A percentile compares a stretch with the other conserved stretches of the same genome.
phyloP scores from a whole-genome alignment of 129 eudicot species.

The Glebionis coronaria region DNA sequence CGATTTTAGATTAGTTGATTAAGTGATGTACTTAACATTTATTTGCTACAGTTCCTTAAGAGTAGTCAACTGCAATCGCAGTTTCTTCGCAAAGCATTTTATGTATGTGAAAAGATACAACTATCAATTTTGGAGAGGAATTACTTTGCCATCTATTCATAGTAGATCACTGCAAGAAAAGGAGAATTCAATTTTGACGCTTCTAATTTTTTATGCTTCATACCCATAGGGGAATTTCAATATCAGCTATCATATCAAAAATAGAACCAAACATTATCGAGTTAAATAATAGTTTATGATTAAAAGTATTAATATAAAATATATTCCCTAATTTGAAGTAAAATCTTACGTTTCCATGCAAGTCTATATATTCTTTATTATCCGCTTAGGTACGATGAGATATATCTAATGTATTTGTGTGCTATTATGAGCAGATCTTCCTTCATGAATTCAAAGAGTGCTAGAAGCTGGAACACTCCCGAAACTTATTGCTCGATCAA shows the following conservation, averaged over 20 bases:
- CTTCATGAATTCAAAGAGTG: constrained; percentile 69
- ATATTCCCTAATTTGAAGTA: neutral
- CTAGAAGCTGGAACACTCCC: constrained; percentile 80
- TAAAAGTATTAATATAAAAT: constrained; percentile 3
- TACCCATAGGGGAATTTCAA: neutral
- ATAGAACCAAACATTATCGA: neutral
- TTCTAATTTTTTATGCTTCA: neutral
- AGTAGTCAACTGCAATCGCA: neutral
- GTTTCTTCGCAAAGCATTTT: constrained; percentile 1
- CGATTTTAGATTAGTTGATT: no score
- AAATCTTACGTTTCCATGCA: neutral
- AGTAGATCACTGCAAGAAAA: constrained; percentile 7
- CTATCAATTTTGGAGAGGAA: constrained; percentile 9
- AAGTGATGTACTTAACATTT: no score
- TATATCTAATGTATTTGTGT: constrained; percentile 10
- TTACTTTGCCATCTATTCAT: constrained; percentile 2
- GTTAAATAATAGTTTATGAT: no score
- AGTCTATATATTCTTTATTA: constrained; percentile 2
- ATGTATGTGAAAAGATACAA: neutral
- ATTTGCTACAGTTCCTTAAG: neutral
- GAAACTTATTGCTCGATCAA: constrained; percentile 49
- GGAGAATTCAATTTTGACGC: constrained; percentile 1
- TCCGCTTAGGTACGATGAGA: neutral
- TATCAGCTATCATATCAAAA: neutral
- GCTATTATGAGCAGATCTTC: constrained; percentile 55